Base-by-base conservation (phyloP, 768 basidiomycete species). In the Phanerochaete sordida region DNA sequence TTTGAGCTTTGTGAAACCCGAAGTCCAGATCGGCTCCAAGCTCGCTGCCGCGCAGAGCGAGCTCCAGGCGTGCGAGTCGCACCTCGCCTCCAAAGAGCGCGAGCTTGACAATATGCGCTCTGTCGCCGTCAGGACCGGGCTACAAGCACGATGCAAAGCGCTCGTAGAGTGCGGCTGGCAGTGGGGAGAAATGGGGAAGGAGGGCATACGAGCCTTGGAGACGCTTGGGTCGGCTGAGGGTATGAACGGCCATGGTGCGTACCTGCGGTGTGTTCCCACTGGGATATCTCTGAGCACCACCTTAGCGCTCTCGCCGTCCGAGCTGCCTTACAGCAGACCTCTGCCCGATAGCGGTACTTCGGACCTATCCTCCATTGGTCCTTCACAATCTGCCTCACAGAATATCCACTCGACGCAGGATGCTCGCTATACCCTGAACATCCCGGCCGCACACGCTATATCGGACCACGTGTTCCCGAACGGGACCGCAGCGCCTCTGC, bases 301-400 rank as follows among this genome's bases (percentile, higher is more conserved):
- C 37, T 4, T 43, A 56, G 60, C 47, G n/a, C 46, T 56, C 37
- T 28, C 60, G 3, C 35, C 50, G 28, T 11, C n/a, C 2, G 35
- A 43, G 33, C 46, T 56, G 13, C 54, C 45, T 55, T 47, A 50
- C 60, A 43, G 53, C 46, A 50, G 46, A 23, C 57, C 55, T 16
- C 45, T 39, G 23, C 56, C 52, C 2, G 62, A 63, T 31, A 58
- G 64, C 45, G 60, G 61, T 12, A 73, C 75, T 3, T 84, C 85
- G 56, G 84, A 86, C 69, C 69, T 81, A 15, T 84, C 83, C n/a
- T 88, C 87, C 1, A 74, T 90, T 62, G 81, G 84, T 0, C 88
- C 88, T n/a, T 90, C 88, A 6, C 89, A 90, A 62, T 89, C 87
- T 2, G 86, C 86, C 1, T 90, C 89, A 19, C 87, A 91, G 71